phyloP scores from a whole-genome alignment of 1,284 basidiomycete species.

The Tilletiaria anomala region DNA sequence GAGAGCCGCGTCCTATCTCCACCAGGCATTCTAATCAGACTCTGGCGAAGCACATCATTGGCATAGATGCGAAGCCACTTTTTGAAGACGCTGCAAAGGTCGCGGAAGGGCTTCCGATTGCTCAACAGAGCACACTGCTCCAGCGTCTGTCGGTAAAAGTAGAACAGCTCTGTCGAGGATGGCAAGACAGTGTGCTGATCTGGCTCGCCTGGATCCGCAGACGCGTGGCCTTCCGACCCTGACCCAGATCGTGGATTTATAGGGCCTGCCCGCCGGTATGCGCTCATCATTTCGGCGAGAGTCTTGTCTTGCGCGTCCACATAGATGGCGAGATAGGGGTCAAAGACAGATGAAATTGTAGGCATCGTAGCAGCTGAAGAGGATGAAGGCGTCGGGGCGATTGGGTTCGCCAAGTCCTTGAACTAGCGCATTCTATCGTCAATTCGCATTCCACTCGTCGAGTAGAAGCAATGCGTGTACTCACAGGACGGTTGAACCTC shows the following conservation, averaged over 20 bases:
- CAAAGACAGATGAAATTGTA: slow-evolving; percentile 59
- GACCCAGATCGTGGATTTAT: slow-evolving; percentile 5
- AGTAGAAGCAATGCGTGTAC: neutral
- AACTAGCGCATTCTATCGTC: neutral
- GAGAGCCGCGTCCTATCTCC: slow-evolving; percentile 8
- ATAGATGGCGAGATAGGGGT: slow-evolving; percentile 78
- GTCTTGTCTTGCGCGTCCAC: slow-evolving; percentile 85
- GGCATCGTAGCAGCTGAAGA: neutral
- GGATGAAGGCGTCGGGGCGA: neutral
- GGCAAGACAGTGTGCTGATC: slow-evolving; percentile 56
- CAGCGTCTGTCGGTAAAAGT: slow-evolving; percentile 85
- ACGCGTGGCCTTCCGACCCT: slow-evolving; percentile 5
- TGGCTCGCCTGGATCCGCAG: slow-evolving; percentile 42
- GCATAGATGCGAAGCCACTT: slow-evolving; percentile 92
- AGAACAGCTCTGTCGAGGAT: slow-evolving; percentile 90
- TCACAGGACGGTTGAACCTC: slow-evolving; percentile 9
- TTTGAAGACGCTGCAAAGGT: slow-evolving; percentile 47
- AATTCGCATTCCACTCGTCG: neutral
- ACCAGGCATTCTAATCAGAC: slow-evolving; percentile 42
- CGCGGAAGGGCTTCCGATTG: slow-evolving; percentile 28
- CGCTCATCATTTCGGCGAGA: slow-evolving; percentile 21
- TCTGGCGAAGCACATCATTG: slow-evolving; percentile 55
- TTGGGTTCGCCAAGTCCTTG: neutral
- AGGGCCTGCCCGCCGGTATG: slow-evolving; percentile 5
- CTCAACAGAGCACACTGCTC: slow-evolving; percentile 68